Evolutionary conservation across 2,329 filamentous ascomycete species (phyloP).

Genomic region (Aspergillus sp.): DNA sequence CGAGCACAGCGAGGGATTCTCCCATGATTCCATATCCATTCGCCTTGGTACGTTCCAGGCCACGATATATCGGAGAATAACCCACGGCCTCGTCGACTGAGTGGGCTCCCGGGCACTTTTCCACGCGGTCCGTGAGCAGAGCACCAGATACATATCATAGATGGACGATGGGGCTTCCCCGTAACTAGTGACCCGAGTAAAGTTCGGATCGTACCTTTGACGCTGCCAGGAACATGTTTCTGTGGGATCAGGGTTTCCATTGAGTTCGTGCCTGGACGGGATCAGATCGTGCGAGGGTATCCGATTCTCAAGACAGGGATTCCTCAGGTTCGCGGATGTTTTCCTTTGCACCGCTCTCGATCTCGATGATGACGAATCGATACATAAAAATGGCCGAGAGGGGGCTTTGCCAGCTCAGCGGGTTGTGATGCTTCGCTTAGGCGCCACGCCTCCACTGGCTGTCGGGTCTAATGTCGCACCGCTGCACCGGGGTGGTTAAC

Average conservation of each 20-base stretch:
- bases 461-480: too few relatives aligned
- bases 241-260: neutral
- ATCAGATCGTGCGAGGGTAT: constrained; percentile 7
- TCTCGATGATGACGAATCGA: too few relatives aligned
- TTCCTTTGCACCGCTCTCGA: neutral
- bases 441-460: too few relatives aligned
- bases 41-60: neutral
- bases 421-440: too few relatives aligned
- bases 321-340: neutral
- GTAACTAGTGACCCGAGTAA: neutral
- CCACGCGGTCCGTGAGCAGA: constrained; percentile 7
- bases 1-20: too few relatives aligned
- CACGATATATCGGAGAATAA: constrained; percentile 17
- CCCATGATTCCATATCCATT: neutral
- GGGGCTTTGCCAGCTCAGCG: too few relatives aligned
- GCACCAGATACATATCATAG: neutral
- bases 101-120: constrained; percentile 9
- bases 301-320: too few relatives aligned
- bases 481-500: too few relatives aligned
- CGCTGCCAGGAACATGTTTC: neutral
- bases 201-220: neutral
- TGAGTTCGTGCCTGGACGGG: constrained; percentile 16
- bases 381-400: too few relatives aligned
- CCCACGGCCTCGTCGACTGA: constrained; percentile 10
- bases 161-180: neutral